Conservation (phyloP, 495 filamentous ascomycete genomes). For the Daldinia loculata region DNA sequence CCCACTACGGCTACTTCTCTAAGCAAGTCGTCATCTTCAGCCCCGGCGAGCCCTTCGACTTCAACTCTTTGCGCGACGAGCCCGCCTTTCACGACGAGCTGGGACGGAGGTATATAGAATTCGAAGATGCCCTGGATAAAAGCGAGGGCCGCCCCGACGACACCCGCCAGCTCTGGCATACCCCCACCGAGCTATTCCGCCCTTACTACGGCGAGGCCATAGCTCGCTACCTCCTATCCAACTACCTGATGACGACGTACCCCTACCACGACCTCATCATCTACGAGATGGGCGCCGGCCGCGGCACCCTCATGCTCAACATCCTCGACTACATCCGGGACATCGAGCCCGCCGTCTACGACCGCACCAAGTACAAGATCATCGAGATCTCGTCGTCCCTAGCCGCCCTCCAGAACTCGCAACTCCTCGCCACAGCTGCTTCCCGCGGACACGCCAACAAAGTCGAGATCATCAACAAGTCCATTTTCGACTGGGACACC, state of each 20-base stretch:
- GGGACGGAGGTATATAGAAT: constrained; percentile 81
- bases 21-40: constrained; percentile 97
- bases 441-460: constrained; percentile 78
- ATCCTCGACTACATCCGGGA: constrained; percentile 96
- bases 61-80: constrained; percentile 81
- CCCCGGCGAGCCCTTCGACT: constrained; percentile 91
- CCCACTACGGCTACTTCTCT: constrained; percentile 96
- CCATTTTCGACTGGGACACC: constrained; percentile 91
- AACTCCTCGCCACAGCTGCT: constrained; percentile 69
- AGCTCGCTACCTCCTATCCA: constrained; percentile 89
- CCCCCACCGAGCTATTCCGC: constrained; percentile 94
- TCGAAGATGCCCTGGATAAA: constrained; percentile 87
- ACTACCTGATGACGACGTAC: constrained; percentile 93
- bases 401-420: constrained; percentile 76
- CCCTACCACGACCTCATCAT: constrained; percentile 97
- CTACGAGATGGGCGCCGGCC: constrained; percentile 98
- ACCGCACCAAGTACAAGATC: constrained; percentile 90
- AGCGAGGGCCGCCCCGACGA: constrained; percentile 65
- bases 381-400: constrained; percentile 91
- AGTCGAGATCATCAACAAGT: constrained; percentile 92
- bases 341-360: constrained; percentile 89
- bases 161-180: constrained; percentile 96
- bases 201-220: constrained; percentile 98
- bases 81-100: constrained; percentile 79
- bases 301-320: constrained; percentile 97